Conservation (phyloP, 2,329 filamentous ascomycete species). For the Aspergillus luchuensis region DNA sequence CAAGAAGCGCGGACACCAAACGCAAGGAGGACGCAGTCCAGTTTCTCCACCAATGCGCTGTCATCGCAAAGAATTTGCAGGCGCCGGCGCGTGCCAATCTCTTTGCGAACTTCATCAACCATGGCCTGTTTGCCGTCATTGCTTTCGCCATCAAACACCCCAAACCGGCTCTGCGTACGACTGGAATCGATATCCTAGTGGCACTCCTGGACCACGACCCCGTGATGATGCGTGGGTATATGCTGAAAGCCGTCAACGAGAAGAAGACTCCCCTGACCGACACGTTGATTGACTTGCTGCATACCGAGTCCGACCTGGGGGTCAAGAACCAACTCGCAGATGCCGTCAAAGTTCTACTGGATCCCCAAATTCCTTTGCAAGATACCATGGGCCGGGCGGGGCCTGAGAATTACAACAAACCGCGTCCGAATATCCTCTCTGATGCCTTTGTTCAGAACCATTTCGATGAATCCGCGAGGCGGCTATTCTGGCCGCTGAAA, state of each 20-base stretch:
- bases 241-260: constrained; percentile 88
- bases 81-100: constrained; percentile 76
- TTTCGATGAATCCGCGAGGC: constrained; percentile 82
- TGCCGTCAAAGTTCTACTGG: constrained; percentile 88
- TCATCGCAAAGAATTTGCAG: constrained; percentile 92
- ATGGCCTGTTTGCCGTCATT: constrained; percentile 86
- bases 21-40: constrained; percentile 91
- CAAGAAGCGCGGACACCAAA: constrained; percentile 63
- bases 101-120: constrained; percentile 85
- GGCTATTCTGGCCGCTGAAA: constrained; percentile 83
- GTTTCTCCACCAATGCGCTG: constrained; percentile 95
- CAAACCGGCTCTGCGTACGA: constrained; percentile 83
- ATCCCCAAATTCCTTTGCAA: constrained; percentile 64
- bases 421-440: constrained; percentile 70
- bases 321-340: constrained; percentile 96
- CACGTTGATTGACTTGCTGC: constrained; percentile 84
- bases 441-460: constrained; percentile 84
- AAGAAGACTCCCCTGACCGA: constrained; percentile 85
- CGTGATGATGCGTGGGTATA: constrained; percentile 87
- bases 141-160: constrained; percentile 85
- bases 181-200: constrained; percentile 89
- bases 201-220: constrained; percentile 95
- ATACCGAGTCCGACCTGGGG: constrained; percentile 88
- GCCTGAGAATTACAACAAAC: constrained; percentile 68
- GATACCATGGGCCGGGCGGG: constrained; percentile 63